Evolutionary conservation across 2,329 filamentous ascomycete genomes (phyloP).

Genomic region (Clonostachys sp.): DNA sequence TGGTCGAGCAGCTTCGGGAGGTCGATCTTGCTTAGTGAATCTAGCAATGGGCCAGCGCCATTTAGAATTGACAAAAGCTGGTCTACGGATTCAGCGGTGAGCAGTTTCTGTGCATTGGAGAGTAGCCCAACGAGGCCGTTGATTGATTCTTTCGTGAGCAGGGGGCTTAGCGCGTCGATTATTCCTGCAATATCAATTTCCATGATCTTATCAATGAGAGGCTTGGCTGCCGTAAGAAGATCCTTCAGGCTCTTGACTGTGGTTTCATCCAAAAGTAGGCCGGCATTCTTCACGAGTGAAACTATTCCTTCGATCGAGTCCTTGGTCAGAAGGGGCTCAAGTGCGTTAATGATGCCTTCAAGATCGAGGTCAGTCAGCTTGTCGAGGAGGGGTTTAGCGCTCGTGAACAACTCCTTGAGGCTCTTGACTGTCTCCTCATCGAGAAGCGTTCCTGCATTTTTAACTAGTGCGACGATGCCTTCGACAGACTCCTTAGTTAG

Average conservation of each 20-base stretch:
- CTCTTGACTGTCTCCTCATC: slow-evolving; percentile 14
- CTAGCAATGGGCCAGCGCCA: slow-evolving; percentile 13
- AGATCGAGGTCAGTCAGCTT: slow-evolving; percentile 24
- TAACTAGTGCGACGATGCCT: slow-evolving; percentile 14
- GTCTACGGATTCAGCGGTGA: slow-evolving; percentile 12
- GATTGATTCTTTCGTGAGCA: slow-evolving; percentile 21
- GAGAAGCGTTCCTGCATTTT: slow-evolving; percentile 19
- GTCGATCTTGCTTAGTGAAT: slow-evolving; percentile 22
- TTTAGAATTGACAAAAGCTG: slow-evolving; percentile 8
- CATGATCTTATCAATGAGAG: slow-evolving; percentile 12
- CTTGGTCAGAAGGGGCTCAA: slow-evolving; percentile 17
- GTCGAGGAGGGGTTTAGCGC: slow-evolving; percentile 14
- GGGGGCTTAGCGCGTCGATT: slow-evolving; percentile 15
- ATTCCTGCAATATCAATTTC: slow-evolving; percentile 21
- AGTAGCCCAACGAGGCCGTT: slow-evolving; percentile 25
- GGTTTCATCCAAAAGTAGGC: slow-evolving; percentile 11
- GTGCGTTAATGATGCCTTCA: slow-evolving; percentile 13
- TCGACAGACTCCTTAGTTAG: slow-evolving; percentile 16
- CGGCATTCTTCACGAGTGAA: slow-evolving; percentile 11
- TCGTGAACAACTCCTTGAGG: slow-evolving; percentile 19
- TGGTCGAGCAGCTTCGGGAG: slow-evolving; percentile 17
- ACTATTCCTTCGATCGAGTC: slow-evolving; percentile 19
- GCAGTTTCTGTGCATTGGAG: slow-evolving; percentile 19
- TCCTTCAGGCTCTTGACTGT: slow-evolving; percentile 10
- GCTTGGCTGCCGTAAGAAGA: slow-evolving; percentile 11